Evolutionary conservation across 2,329 filamentous ascomycete species (phyloP).

Genomic region (Rhinocladiella mackenziei): DNA sequence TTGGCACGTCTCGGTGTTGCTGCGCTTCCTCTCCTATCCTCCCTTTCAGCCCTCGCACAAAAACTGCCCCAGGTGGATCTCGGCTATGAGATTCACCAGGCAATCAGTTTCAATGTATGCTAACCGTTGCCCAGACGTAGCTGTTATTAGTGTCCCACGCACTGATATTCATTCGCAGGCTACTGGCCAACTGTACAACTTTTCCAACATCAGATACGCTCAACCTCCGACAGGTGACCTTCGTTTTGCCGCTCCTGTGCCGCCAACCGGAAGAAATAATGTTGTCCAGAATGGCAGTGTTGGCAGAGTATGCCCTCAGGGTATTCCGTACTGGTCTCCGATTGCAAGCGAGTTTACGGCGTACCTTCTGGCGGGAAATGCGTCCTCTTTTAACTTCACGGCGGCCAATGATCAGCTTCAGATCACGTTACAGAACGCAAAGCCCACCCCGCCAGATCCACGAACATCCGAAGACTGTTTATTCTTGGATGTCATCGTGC

Average conservation of each 20-base stretch:
- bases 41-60: no score
- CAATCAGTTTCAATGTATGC: constrained; percentile 31
- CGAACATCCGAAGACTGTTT: constrained; percentile 40
- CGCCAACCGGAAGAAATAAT: constrained; percentile 43
- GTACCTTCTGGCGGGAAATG: constrained; percentile 30
- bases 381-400: constrained; percentile 32
- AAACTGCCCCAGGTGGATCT: constrained; percentile 47
- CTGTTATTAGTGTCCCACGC: neutral
- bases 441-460: no score
- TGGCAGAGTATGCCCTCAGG: constrained; percentile 45
- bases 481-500: constrained; percentile 37
- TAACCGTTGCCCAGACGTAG: neutral
- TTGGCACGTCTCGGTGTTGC: no score
- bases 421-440: no score
- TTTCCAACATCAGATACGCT: constrained; percentile 56
- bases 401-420: constrained; percentile 26
- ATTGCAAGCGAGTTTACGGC: constrained; percentile 36
- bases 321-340: constrained; percentile 43
- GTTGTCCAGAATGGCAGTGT: constrained; percentile 45
- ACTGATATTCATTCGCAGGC: constrained; percentile 25
- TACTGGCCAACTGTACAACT: constrained; percentile 49
- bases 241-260: constrained; percentile 48
- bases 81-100: constrained; percentile 52
- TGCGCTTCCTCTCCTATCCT: no score
- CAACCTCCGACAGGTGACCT: constrained; percentile 50